A percentile compares a stretch with the other conserved stretches of the same genome.
Evolutionary conservation across 2,329 filamentous ascomycete species (phyloP).

Genomic region (Botrytis cinerea): DNA sequence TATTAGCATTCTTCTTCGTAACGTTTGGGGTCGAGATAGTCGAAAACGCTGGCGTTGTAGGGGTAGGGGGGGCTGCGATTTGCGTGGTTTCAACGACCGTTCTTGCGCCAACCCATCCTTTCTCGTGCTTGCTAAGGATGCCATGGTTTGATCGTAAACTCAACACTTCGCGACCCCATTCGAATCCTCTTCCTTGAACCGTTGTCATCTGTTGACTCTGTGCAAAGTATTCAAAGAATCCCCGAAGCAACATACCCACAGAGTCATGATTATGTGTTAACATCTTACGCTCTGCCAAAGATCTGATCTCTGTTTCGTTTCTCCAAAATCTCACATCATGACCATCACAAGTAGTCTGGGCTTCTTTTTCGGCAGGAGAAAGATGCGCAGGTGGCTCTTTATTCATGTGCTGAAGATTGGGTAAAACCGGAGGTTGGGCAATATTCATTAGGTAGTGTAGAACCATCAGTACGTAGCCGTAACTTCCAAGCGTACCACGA

Average conservation of each 20-base stretch:
- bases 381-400: constrained; percentile 49
- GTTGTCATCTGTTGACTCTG: constrained; percentile 57
- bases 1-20: not conserved
- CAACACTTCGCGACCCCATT: constrained; percentile 79
- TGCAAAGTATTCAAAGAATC: constrained; percentile 88
- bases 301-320: constrained; percentile 68
- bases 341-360: constrained; percentile 56
- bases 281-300: constrained; percentile 57
- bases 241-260: constrained; percentile 70
- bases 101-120: constrained; percentile 84
- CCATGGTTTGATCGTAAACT: constrained; percentile 74
- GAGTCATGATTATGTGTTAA: constrained; percentile 70
- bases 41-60: constrained; percentile 26
- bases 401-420: constrained; percentile 71
- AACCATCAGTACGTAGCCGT: constrained; percentile 91
- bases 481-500: constrained; percentile 82
- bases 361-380: constrained; percentile 46
- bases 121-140: constrained; percentile 70
- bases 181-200: constrained; percentile 60
- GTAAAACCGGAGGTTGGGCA: constrained; percentile 76
- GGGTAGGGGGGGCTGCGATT: constrained; percentile 39
- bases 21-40: not conserved
- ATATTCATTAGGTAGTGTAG: constrained; percentile 88
- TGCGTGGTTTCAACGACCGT: constrained; percentile 60
- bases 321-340: constrained; percentile 77